phyloP scores from a whole-genome alignment of 768 basidiomycete species.

The Collybia mongolica region DNA sequence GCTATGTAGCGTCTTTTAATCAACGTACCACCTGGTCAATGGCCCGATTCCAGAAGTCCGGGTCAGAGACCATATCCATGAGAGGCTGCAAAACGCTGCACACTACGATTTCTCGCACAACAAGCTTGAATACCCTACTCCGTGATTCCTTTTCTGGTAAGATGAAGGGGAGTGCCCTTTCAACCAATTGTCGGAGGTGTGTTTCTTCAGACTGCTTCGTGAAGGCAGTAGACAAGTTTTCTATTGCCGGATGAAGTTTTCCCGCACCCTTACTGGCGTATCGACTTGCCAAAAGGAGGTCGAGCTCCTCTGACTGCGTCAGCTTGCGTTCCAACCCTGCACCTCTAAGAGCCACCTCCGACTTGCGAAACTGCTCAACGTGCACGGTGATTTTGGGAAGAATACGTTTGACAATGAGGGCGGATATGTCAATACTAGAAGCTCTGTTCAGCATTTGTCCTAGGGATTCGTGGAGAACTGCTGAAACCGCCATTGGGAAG shows the following conservation, averaged over 20 bases:
- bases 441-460: constrained; percentile 57
- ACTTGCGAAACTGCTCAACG: constrained; percentile 86
- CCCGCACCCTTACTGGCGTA: constrained; percentile 67
- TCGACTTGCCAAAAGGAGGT: constrained; percentile 79
- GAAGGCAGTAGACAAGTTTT: constrained; percentile 85
- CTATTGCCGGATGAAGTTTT: constrained; percentile 82
- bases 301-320: constrained; percentile 88
- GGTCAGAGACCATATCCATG: constrained; percentile 91
- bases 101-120: constrained; percentile 79
- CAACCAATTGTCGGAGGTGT: constrained; percentile 73
- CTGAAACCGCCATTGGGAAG: constrained; percentile 85
- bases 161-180: constrained; percentile 66
- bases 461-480: constrained; percentile 65
- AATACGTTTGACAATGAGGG: constrained; percentile 78
- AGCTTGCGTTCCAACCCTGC: constrained; percentile 78
- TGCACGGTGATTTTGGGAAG: constrained; percentile 89
- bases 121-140: constrained; percentile 69
- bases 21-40: constrained; percentile 86
- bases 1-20: background rate
- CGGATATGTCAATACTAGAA: constrained; percentile 64
- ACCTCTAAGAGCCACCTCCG: constrained; percentile 83
- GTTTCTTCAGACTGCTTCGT: constrained; percentile 88
- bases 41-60: constrained; percentile 94
- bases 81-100: constrained; percentile 84
- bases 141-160: constrained; percentile 74